Base-by-base conservation (phyloP, 306 rosid genomes). In the Gastrolobium bilobum region DNA sequence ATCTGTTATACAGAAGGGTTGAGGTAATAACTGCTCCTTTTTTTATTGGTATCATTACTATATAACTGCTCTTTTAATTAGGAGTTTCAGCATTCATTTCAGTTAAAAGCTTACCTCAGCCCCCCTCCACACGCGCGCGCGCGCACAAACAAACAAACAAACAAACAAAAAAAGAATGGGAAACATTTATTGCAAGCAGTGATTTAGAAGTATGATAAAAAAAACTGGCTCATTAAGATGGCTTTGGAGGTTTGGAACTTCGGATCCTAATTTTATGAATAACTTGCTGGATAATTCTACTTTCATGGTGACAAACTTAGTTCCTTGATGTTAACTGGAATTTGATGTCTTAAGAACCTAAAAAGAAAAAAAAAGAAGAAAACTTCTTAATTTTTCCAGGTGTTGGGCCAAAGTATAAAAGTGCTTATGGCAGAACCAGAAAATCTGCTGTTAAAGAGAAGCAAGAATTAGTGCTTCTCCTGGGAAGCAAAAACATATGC, bases 1-100 rank as follows among this genome's bases (percentile, higher is more conserved):
- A 92, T 88, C 78, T 95, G 84, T 80, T 92, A 51, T 95, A 91
- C 83, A 88, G 99, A 87, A 91, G 98, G 89, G 92, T 92, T 20
- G 98, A 95, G 97, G 99, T 95, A 84, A 44, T 76, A 68, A 34
- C 47, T 79, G 26, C 50, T 79, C 29, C 40, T 71, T 13, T 57
- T 82, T 38, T 4, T 38, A 2, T 35, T 26, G 33, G 40, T 43
- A 30, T 39, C 30, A 42, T n/a, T 44, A 34, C 50, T 62, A 39
- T n/a, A 42, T 77, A 37, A 34, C 51, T 54, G 5, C 59, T 78
- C 40, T 56, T 76, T 31, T 34, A 53, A 42, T 57, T 72, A 38
- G 52, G 40, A 46, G 67, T 38, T 66, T 14, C 60, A 14, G 38
- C 54, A 46, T 35, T 77, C 30, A 48, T 68, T 68, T 57, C 31